phyloP scores from a whole-genome alignment of 495 filamentous ascomycete species.

The Penicillium silybi region DNA sequence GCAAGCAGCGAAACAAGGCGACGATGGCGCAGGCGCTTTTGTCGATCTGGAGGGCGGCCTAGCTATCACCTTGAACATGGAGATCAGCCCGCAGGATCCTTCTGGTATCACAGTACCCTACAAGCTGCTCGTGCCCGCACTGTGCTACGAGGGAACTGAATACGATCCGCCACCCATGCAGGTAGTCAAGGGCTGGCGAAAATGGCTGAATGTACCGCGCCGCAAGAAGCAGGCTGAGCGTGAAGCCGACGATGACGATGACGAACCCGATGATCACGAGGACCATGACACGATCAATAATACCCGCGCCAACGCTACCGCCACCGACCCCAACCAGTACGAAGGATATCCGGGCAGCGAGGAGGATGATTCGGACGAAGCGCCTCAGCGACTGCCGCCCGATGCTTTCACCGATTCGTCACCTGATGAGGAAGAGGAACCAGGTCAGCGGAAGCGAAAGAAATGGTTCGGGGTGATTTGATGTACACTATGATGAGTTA shows the following conservation, averaged over 20 bases:
- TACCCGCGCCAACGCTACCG: slow-evolving; percentile 24
- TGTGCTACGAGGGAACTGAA: slow-evolving; percentile 51
- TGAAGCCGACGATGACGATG: slow-evolving; percentile 10
- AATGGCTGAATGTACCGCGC: slow-evolving; percentile 33
- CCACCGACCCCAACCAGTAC: slow-evolving; percentile 12
- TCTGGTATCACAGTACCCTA: slow-evolving; percentile 87
- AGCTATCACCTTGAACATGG: slow-evolving; percentile 80
- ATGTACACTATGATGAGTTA: slow-evolving; percentile 22
- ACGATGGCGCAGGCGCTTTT: slow-evolving; percentile 38
- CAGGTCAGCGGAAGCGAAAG: slow-evolving; percentile 18
- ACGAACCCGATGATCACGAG: slow-evolving; percentile 26
- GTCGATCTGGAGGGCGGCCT: slow-evolving; percentile 74
- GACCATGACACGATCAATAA: slow-evolving; percentile 27
- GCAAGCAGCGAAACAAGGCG: slow-evolving; percentile 35
- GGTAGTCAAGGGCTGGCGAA: slow-evolving; percentile 42
- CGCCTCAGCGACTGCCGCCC: slow-evolving; percentile 17
- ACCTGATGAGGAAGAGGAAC: slow-evolving; percentile 15
- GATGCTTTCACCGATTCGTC: slow-evolving; percentile 15
- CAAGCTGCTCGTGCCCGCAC: slow-evolving; percentile 74
- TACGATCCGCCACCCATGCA: slow-evolving; percentile 38
- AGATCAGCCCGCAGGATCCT: slow-evolving; percentile 79
- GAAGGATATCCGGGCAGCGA: slow-evolving; percentile 27
- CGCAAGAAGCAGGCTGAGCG: slow-evolving; percentile 22
- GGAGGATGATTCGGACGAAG: slow-evolving; percentile 17
- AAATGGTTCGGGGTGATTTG: slow-evolving; percentile 40